These are phyloP conservation scores for Pichia cabralensis DNA, from an alignment of 805 yeast species.

Conservation along the genomic window DNA sequence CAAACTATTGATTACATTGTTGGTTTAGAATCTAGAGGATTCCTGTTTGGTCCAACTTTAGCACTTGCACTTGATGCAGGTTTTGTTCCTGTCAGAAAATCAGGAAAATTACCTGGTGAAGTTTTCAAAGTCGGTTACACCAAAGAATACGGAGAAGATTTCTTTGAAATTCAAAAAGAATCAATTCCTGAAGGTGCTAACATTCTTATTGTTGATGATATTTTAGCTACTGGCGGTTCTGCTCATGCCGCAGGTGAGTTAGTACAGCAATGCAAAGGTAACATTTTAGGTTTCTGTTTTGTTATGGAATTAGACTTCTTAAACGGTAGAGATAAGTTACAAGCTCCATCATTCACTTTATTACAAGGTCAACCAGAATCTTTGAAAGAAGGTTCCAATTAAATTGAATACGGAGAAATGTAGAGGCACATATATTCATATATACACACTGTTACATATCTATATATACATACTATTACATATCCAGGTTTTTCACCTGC, in stretches of 20 bases:
- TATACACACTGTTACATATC: too few species aligned
- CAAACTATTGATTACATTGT: constrained; percentile 71
- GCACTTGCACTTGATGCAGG: constrained; percentile 86
- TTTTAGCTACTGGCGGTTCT: constrained; percentile 97
- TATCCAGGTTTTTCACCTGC: too few species aligned
- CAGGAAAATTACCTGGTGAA: constrained; percentile 91
- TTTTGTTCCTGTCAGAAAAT: constrained; percentile 91
- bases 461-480: too few species aligned
- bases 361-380: constrained; percentile 71
- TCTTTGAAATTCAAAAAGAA: constrained; percentile 78
- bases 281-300: constrained; percentile 71
- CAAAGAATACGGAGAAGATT: constrained; percentile 91
- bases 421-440: too few species aligned
- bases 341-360: constrained; percentile 82
- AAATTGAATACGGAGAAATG: too few species aligned
- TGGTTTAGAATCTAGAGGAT: constrained; percentile 96
- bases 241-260: constrained; percentile 91
- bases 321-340: constrained; percentile 82
- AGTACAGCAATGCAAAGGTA: constrained; percentile 55
- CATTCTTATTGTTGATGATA: constrained; percentile 87
- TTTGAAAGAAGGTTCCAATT: constrained; percentile 14
- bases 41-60: constrained; percentile 89
- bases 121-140: constrained; percentile 58
- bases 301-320: constrained; percentile 93
- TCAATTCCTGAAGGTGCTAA: constrained; percentile 72